A percentile compares a stretch with the other conserved stretches of the same genome.
phyloP scores from a whole-genome alignment of 2,329 filamentous ascomycete species.

The Emydomyces testavorans region DNA sequence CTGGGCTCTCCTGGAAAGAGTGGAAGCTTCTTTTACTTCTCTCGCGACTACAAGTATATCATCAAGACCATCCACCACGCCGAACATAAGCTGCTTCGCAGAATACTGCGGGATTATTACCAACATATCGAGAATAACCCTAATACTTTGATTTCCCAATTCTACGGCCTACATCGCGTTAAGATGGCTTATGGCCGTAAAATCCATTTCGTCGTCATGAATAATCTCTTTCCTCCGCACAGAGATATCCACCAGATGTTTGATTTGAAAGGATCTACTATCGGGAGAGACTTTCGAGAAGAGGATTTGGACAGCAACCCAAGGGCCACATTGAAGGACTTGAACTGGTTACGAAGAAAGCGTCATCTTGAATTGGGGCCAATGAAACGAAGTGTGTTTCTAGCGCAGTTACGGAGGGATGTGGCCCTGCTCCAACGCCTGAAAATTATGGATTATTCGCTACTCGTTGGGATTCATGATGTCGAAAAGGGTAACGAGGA shows the following conservation, averaged over 20 bases:
- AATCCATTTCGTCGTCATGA: conserved; percentile 99
- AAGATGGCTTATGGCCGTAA: conserved; percentile 98
- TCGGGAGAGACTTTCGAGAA: conserved; percentile 83
- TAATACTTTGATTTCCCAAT: conserved; percentile 92
- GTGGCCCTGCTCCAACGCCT: conserved; percentile 75
- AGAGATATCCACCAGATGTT: conserved; percentile 95
- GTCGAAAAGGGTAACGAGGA: conserved; percentile 84
- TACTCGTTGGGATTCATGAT: conserved; percentile 90
- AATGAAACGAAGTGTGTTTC: conserved; percentile 74
- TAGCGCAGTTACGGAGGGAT: conserved; percentile 79
- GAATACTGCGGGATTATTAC: conserved; percentile 72
- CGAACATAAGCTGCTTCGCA: conserved; percentile 48
- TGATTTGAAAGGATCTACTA: conserved; percentile 90
- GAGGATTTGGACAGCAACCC: conserved; percentile 81
- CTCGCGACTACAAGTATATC: conserved; percentile 98
- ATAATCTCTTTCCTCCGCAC: conserved; percentile 95
- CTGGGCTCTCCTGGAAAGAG: conserved; percentile 95
- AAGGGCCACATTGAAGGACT: conserved; percentile 83
- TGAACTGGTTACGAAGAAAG: conserved; percentile 87
- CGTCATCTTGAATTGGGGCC: conserved; percentile 79
- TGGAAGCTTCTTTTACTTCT: conserved; percentile 99
- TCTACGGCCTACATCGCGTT: conserved; percentile 91
- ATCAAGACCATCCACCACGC: conserved; percentile 98
- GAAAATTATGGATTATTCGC: conserved; percentile 97
- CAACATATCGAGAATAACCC: conserved; percentile 84